Percentiles rank a stretch among this genome's conserved stretches.
Evolutionary conservation across 495 filamentous ascomycete species (phyloP).

Genomic region (Penicillium malachiteum): DNA sequence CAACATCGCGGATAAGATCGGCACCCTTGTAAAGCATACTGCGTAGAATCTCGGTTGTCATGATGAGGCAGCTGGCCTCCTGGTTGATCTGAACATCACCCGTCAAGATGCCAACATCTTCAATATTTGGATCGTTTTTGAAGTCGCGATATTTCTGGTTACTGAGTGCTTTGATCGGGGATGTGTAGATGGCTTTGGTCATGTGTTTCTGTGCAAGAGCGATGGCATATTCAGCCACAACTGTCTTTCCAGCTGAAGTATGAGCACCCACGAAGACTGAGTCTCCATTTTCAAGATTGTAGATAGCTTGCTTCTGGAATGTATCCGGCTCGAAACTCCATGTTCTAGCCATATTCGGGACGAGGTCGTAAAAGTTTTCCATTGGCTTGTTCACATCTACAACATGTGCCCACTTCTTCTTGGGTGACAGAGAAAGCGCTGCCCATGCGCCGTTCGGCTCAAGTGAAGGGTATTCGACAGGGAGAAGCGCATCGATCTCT

Average conservation of each 20-base stretch:
- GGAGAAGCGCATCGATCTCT: constrained; percentile 87
- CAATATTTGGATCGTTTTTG: constrained; percentile 63
- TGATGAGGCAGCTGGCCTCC: constrained; percentile 96
- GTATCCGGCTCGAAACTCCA: constrained; percentile 98
- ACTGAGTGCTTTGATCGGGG: constrained; percentile 96
- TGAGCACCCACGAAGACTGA: constrained; percentile 99
- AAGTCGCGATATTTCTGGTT: constrained; percentile 99
- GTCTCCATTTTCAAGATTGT: constrained; percentile 93
- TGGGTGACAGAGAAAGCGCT: constrained; percentile 62
- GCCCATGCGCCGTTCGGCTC: constrained; percentile 81
- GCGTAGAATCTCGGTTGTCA: constrained; percentile 97
- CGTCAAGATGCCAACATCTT: constrained; percentile 94
- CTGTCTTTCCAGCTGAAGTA: constrained; percentile 96
- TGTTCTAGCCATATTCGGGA: constrained; percentile 91
- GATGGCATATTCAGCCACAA: constrained; percentile 97
- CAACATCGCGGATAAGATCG: constrained; percentile 93
- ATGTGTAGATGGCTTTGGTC: constrained; percentile 99
- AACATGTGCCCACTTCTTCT: constrained; percentile 95
- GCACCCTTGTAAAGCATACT: constrained; percentile 98
- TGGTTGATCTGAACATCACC: constrained; percentile 98
- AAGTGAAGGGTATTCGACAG: constrained; percentile 88
- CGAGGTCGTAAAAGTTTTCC: constrained; percentile 84
- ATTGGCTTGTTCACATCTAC: constrained; percentile 92
- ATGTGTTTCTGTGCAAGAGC: constrained; percentile 93
- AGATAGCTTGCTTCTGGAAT: constrained; percentile 97